phyloP scores from a whole-genome alignment of 768 basidiomycete species.

The Naganishia kalamii region DNA sequence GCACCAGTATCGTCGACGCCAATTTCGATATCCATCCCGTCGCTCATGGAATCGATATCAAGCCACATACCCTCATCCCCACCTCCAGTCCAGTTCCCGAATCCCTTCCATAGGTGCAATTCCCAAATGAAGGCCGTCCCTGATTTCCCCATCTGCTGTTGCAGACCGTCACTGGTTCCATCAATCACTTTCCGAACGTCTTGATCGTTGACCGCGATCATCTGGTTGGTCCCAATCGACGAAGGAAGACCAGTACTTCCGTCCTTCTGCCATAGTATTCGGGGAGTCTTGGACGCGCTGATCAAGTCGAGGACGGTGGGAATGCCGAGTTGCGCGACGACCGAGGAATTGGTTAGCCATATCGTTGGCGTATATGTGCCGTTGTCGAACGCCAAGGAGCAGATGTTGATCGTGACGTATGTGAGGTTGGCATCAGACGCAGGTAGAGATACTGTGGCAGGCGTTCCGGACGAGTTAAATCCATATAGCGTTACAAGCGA shows the following conservation, averaged over 20 bases:
- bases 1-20: constrained; percentile 24
- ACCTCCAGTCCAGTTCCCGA: constrained; percentile 40
- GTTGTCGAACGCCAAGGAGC: constrained; percentile 36
- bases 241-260: not conserved
- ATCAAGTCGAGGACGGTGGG: not conserved
- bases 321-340: constrained; percentile 16
- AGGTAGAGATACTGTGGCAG: not conserved
- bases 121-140: constrained; percentile 25
- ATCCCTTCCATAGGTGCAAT: constrained; percentile 36
- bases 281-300: not conserved
- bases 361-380: constrained; percentile 42
- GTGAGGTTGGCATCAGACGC: constrained; percentile 26
- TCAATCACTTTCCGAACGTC: constrained; percentile 9
- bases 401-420: constrained; percentile 40
- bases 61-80: constrained; percentile 20
- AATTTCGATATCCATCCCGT: constrained; percentile 36
- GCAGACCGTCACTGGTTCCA: not conserved
- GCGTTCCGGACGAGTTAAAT: not conserved
- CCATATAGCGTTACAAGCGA: constrained; percentile 15
- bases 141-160: not conserved
- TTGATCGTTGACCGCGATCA: constrained; percentile 5
- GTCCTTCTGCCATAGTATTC: not conserved
- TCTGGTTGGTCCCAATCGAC: not conserved
- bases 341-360: constrained; percentile 38
- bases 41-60: constrained; percentile 15